phyloP scores from a whole-genome alignment of 2,329 filamentous ascomycete genomes.

The Ophiostoma himal-ulmi region DNA sequence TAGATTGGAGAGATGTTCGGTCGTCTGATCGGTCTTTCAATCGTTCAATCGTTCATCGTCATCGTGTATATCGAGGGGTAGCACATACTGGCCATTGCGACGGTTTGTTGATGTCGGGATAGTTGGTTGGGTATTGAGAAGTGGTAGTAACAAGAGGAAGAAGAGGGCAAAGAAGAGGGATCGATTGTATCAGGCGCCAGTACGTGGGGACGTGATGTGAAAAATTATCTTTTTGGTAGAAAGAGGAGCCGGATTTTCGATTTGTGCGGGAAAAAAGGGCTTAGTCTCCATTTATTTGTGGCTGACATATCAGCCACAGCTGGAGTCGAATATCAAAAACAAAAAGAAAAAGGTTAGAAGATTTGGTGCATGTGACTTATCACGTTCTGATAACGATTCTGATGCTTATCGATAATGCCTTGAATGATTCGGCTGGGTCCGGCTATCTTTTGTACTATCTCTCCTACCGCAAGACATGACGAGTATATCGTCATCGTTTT shows the following conservation, averaged over 20 bases:
- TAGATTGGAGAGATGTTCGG: not conserved
- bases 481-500: conserved; percentile 3
- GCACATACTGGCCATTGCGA: conserved; percentile 66
- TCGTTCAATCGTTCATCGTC: conserved; percentile 5
- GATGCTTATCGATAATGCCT: not conserved
- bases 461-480: not conserved
- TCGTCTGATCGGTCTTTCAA: conserved; percentile 6
- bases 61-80: conserved; percentile 7
- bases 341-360: not conserved
- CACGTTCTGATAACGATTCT: not conserved
- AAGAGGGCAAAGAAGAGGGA: conserved; percentile 15
- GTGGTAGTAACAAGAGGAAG: conserved; percentile 15
- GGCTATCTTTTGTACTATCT: not conserved
- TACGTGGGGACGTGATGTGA: conserved; percentile 19
- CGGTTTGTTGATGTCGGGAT: conserved; percentile 35
- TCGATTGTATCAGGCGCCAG: conserved; percentile 13
- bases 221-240: conserved; percentile 25
- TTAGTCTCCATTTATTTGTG: conserved; percentile 23
- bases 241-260: conserved; percentile 26
- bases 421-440: not conserved
- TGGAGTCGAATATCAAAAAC: not conserved
- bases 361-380: not conserved
- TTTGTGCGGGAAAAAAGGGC: conserved; percentile 28
- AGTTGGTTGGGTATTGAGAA: conserved; percentile 25
- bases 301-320: conserved; percentile 9